phyloP scores from a whole-genome alignment of 257 asterid species.

The Jasminum sambac region DNA sequence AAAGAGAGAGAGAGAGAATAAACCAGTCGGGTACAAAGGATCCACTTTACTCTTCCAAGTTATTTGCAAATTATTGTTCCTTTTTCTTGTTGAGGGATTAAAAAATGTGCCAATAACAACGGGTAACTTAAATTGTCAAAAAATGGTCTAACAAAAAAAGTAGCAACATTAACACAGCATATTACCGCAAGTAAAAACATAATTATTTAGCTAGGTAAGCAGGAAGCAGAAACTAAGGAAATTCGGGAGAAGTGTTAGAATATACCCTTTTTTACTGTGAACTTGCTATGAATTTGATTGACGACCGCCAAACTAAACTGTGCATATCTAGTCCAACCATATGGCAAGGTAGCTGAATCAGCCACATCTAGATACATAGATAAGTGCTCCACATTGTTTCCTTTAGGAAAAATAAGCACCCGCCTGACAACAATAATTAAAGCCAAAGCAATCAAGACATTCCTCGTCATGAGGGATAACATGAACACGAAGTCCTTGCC shows the following conservation, averaged over 20 bases:
- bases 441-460: neutral
- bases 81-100: neutral
- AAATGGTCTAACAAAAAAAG: neutral
- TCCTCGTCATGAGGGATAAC: neutral
- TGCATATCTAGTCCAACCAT: conserved; percentile 60
- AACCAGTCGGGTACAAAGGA: neutral
- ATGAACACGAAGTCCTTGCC: neutral
- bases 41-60: neutral
- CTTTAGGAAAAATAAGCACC: conserved; percentile 52
- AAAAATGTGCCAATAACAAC: neutral
- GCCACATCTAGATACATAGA: conserved; percentile 61
- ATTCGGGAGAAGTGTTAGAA: conserved; percentile 12
- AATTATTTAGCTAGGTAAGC: neutral
- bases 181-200: neutral
- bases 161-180: neutral
- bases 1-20: too few species aligned
- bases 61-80: neutral
- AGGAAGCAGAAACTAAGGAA: neutral
- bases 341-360: conserved; percentile 44
- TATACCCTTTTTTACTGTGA: conserved; percentile 46
- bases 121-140: neutral
- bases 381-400: conserved; percentile 49
- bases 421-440: conserved; percentile 40
- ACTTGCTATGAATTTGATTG: conserved; percentile 44
- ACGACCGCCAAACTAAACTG: conserved; percentile 55